phyloP scores from a whole-genome alignment of 2,329 filamentous ascomycete species.

The Coleophoma eucalyptorum region DNA sequence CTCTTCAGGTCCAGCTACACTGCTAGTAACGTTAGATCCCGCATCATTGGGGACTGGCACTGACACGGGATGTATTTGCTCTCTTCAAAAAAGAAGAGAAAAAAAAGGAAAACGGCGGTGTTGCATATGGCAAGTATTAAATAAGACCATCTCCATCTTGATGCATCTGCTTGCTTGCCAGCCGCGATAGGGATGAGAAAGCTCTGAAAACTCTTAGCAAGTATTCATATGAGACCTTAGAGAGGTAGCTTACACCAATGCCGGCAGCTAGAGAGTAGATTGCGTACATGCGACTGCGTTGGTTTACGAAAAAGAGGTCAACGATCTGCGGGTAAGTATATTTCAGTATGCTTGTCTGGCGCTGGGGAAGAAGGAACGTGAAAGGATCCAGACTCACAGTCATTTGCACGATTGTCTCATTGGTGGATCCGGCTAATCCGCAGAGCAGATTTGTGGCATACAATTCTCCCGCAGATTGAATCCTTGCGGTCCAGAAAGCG shows the following conservation, averaged over 20 bases:
- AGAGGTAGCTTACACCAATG: no score
- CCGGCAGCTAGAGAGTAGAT: no score
- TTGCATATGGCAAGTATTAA: neutral
- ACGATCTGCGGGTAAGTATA: neutral
- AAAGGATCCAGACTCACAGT: constrained; percentile 18
- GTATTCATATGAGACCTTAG: no score
- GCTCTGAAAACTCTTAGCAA: no score
- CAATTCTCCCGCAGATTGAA: constrained; percentile 18
- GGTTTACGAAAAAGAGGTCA: neutral
- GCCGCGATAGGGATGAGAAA: no score
- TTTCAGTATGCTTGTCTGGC: neutral
- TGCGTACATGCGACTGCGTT: no score
- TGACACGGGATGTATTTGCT: neutral
- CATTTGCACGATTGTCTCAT: constrained; percentile 36
- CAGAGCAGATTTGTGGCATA: constrained; percentile 22
- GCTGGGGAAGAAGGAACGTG: no score
- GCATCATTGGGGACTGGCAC: neutral
- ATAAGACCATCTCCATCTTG: neutral
- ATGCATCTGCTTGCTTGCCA: neutral
- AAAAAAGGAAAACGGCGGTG: neutral
- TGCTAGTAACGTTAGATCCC: neutral
- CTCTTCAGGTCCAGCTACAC: neutral
- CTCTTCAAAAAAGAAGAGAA: neutral
- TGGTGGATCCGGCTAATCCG: constrained; percentile 33
- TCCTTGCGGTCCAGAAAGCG: constrained; percentile 18